Conservation (phyloP, 106 monocot species). For the Phalaenopsis aphrodite region DNA sequence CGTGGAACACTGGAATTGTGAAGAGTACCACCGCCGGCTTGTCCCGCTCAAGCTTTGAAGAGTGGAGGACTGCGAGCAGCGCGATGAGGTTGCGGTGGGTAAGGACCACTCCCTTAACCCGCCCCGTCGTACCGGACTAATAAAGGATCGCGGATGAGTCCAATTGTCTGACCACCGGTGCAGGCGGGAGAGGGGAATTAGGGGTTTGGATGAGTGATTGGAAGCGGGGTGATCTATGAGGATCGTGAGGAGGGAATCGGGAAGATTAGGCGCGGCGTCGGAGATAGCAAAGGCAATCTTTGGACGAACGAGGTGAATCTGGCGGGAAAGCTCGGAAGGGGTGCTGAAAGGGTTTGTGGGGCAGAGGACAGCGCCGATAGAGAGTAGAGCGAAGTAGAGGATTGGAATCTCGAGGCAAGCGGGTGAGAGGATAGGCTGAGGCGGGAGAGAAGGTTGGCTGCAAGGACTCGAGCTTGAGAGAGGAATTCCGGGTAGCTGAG, state of each 20-base stretch:
- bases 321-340: conserved; percentile 17
- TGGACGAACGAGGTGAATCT: conserved; percentile 15
- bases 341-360: conserved; percentile 24
- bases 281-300: conserved; percentile 13
- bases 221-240: conserved; percentile 12
- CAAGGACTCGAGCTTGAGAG: conserved; percentile 11
- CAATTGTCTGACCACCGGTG: not conserved
- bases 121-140: conserved; percentile 65
- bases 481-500: conserved; percentile 14
- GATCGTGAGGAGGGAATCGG: not conserved
- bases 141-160: conserved; percentile 43
- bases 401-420: conserved; percentile 18
- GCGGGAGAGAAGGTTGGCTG: conserved; percentile 9
- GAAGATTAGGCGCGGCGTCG: conserved; percentile 9
- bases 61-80: conserved; percentile 11
- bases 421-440: conserved; percentile 11
- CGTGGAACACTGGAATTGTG: conserved; percentile 56
- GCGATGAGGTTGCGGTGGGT: conserved; percentile 54
- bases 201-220: not conserved
- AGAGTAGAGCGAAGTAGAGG: conserved; percentile 29
- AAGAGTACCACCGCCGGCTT: conserved; percentile 22
- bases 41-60: conserved; percentile 1
- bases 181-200: not conserved
- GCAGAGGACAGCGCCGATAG: conserved; percentile 17
- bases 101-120: conserved; percentile 47